These are phyloP conservation scores for Tylopilus sp. DNA, from an alignment of 768 basidiomycete species.

Conservation along the genomic window DNA sequence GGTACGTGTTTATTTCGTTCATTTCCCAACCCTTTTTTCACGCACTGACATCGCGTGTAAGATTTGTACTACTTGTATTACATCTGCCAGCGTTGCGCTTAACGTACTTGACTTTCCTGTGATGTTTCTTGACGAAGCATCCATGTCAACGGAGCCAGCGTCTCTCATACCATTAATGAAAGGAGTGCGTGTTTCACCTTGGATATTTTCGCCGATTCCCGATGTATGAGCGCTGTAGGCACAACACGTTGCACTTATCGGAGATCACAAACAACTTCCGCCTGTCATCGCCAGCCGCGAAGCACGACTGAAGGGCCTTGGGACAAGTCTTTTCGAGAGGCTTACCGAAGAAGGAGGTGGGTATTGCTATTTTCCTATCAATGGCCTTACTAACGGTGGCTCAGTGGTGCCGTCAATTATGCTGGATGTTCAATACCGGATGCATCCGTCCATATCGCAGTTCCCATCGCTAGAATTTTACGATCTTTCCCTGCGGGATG, in stretches of 20 bases:
- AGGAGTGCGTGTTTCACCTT: constrained; percentile 60
- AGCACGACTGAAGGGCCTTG: constrained; percentile 70
- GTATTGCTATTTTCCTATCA: constrained; percentile 26
- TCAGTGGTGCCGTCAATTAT: constrained; percentile 84
- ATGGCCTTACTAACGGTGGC: constrained; percentile 6
- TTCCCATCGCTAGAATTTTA: constrained; percentile 90
- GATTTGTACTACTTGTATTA: constrained; percentile 89
- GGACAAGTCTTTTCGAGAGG: constrained; percentile 83
- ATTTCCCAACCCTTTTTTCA: neutral
- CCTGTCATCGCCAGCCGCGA: constrained; percentile 80
- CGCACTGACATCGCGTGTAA: constrained; percentile 26
- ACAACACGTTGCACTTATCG: constrained; percentile 81
- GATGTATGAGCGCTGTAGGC: constrained; percentile 45
- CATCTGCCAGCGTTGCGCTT: constrained; percentile 62
- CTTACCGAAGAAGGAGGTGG: constrained; percentile 78
- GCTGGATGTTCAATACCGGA: constrained; percentile 93
- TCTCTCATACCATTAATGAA: constrained; percentile 91
- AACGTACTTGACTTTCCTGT: constrained; percentile 84
- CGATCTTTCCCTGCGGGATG: constrained; percentile 62
- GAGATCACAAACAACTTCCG: constrained; percentile 96
- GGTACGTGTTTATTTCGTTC: constrained; percentile 40
- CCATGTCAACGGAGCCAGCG: constrained; percentile 94
- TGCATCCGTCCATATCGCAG: constrained; percentile 87
- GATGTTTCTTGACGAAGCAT: constrained; percentile 92
- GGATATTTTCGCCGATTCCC: constrained; percentile 5